These are phyloP conservation scores for Globisporangium iwayamae DNA, from an alignment of 352 stramenopile genomes.

Conservation along the genomic window DNA sequence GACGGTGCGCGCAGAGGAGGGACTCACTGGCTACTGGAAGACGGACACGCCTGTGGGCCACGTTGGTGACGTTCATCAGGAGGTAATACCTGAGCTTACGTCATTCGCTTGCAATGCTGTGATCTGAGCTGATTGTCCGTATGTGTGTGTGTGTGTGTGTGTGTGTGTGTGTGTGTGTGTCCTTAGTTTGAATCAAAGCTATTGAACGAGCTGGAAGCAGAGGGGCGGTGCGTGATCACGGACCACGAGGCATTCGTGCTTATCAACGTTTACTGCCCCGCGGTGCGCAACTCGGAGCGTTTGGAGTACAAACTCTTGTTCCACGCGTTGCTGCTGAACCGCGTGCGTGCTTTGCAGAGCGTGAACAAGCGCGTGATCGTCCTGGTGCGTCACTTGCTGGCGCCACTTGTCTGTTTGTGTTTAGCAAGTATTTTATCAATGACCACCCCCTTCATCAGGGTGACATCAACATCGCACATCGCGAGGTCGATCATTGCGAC, in stretches of 20 bases:
- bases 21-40: constrained; percentile 57
- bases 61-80: constrained; percentile 36
- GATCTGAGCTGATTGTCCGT: no score
- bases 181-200: constrained; percentile 46
- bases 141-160: no score
- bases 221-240: constrained; percentile 85
- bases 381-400: constrained; percentile 32
- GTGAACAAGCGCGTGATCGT: constrained; percentile 61
- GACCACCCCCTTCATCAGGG: constrained; percentile 29
- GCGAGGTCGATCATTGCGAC: constrained; percentile 77
- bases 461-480: constrained; percentile 84
- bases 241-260: constrained; percentile 87
- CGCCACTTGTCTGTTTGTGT: background rate
- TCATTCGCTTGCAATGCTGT: no score
- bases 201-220: constrained; percentile 61
- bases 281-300: constrained; percentile 58
- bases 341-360: constrained; percentile 43
- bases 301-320: constrained; percentile 88
- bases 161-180: background rate
- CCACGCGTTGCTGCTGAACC: constrained; percentile 62
- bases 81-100: constrained; percentile 27
- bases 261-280: constrained; percentile 88
- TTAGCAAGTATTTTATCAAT: background rate
- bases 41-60: constrained; percentile 57
- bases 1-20: constrained; percentile 67